Evolutionary conservation across 208 protist species (phyloP), one percentile per base, ranked within the genome.

Genomic region (Trypanosomatidae sp.): DNA sequence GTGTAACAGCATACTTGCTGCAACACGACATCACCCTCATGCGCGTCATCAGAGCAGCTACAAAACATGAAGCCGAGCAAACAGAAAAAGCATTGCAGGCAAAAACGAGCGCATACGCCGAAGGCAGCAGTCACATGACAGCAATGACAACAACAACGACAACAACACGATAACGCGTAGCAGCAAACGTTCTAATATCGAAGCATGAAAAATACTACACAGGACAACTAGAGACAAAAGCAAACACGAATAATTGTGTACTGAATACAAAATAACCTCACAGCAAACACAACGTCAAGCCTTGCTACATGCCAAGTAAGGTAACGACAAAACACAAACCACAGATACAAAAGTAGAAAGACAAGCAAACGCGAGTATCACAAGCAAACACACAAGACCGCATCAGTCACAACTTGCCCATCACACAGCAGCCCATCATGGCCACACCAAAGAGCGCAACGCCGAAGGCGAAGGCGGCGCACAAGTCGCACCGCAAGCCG

Each of bases 401-500:
- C n/a, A 15, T 35, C 30, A 15, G 11, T 35, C 30, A 35, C 11
- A 15, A 35, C 11, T 15, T 15, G 11, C 11, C 11, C 11, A 35
- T 35, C n/a, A 11, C 11, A 35, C 30, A 35, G 11, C 11, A 35
- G n/a, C n/a, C 30, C 11, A 35, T 35, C 30, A 53, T 35, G 27
- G 46, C 30, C 21, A 21, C 46, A 18, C 32, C 48, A 1, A 37
- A 42, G 23, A 63, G 45, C 38, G 57, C 73, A 35, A 13, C 54
- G 24, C 54, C 43, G 43, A 63, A 66, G 52, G 39, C 32, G 41
- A 33, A 40, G 28, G 37, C 41, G 46, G 23, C 43, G 32, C 24
- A 11, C 39, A 76, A 76, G 64, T 61, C 47, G 53, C 56, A 67
- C 53, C 78, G 72, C 70, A 66, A 68, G 53, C 67, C 62, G 30